Base-by-base conservation (phyloP, 768 basidiomycete genomes). In the Phaeolepiota aurea region DNA sequence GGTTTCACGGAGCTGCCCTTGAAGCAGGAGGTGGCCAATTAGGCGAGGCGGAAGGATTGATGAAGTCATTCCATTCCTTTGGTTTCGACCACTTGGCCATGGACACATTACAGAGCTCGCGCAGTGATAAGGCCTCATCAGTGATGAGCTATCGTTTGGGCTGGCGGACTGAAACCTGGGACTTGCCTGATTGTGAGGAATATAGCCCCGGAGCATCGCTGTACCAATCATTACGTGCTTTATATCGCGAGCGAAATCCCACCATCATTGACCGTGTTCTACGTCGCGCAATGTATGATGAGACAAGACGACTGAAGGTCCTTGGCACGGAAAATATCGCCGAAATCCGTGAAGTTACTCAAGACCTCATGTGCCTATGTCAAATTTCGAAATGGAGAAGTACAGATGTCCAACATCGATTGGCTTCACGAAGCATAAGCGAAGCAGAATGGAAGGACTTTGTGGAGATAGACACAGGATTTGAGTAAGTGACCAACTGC, bases 81-180 rank as follows among this genome's bases (percentile, higher is more conserved):
- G 94, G 94, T 0, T 92, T 98, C 59, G 75, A 92, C 56, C 76
- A 72, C 23, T 75, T 97, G n/a, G 94, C 96, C 5, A 74, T 87
- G 48, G 67, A 71, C 18, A 72, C 84, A 4, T 61, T 85, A 11
- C 74, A 77, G 32, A 62, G 54, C 30, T 61, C 63, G 0, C 61
- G 64, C 43, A 46, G 61, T 35, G 43, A 59, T 10, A 53, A 51
- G 2, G 51, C 48, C 3, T 55, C 69, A 12, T 62, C 74, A 0
- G 64, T 67, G 32, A 71, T 87, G 66, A 74, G 67, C 22, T 92
- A 90, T 58, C 74, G 79, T 30, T 68, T 97, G 1, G 96, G 87
- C 12, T 98, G 96, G 96, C 74, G 93, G 34, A 94, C 92, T 0
- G 88, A 86, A 45, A 83, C 81, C 1, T 99, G 96, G 96, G 93